Conservation (phyloP, 768 basidiomycete genomes). For the Boletus tomentosulus region DNA sequence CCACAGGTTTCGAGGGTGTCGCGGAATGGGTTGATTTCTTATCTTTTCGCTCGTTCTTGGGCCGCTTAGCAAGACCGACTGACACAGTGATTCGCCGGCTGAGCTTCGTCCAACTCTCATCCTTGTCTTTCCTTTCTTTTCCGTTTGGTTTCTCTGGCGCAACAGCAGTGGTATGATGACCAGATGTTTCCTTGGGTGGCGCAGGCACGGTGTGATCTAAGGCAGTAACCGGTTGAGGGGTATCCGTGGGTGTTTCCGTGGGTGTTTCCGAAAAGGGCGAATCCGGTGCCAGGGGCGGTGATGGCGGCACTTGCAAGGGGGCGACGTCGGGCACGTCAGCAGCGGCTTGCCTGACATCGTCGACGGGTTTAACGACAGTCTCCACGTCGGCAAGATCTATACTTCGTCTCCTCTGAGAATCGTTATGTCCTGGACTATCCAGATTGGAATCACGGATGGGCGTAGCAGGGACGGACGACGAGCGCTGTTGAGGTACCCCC, state of each 20-base stretch:
- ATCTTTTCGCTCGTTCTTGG: constrained; percentile 22
- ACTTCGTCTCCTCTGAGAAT: constrained; percentile 30
- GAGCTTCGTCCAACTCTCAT: constrained; percentile 57
- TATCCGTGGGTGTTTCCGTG: constrained; percentile 13
- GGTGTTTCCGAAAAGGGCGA: constrained; percentile 18
- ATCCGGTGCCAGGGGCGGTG: constrained; percentile 1
- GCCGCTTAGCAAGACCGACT: constrained; percentile 39
- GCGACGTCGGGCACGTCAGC: neutral
- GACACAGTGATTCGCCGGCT: constrained; percentile 60
- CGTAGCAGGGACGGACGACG: constrained; percentile 56
- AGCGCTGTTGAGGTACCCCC: constrained; percentile 38
- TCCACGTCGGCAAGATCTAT: constrained; percentile 35
- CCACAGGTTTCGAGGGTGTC: constrained; percentile 30
- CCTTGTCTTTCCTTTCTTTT: constrained; percentile 38
- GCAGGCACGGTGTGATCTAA: constrained; percentile 1
- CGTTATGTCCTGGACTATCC: constrained; percentile 27
- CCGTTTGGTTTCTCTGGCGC: constrained; percentile 33
- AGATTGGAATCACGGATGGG: constrained; percentile 29
- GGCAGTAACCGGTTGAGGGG: constrained; percentile 4
- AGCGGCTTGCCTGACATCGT: neutral
- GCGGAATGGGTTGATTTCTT: constrained; percentile 22
- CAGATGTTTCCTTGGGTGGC: constrained; percentile 10
- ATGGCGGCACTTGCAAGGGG: neutral
- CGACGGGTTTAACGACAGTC: constrained; percentile 13
- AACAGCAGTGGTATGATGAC: constrained; percentile 35